Base-by-base conservation (phyloP, 352 stramenopile species). In the Globisporangium parvum region DNA sequence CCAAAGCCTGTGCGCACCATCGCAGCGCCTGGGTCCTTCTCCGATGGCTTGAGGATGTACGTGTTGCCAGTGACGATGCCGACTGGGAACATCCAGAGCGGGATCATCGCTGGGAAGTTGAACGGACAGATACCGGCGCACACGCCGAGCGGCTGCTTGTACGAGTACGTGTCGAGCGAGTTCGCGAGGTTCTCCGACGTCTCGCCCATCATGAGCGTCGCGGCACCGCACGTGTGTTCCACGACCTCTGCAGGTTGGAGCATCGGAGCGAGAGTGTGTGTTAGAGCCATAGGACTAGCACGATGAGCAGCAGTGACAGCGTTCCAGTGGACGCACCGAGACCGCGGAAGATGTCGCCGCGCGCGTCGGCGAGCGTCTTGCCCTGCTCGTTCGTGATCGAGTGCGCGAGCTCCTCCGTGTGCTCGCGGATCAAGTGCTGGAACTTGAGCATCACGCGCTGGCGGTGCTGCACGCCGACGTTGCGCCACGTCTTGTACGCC, bases 101-200 rank as follows among this genome's bases (percentile, higher is more conserved):
- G 94, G 63, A 99, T 98, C 96, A 99, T 99, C 46, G 92, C 93
- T 11, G 95, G 95, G 77, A 98, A 98, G 67, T 98, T 98, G 69
- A 98, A 98, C 11, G 92, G 93, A 53, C 86, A 96, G 66, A 97
- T 96, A 69, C 91, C 89, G 23, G 88, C 93, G 55, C 87, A 96
- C 6, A 98, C 91, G 37, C 96, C 96, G 8, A 99, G 75, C 23
- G 96, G 95, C 72, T 98, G 84, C 63, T 97, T 91, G 75, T 98
- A 98, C 52, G 85, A 98, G 72, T 98, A 96, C 50, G 88, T 98
- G 75, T 99, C 96, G 12, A 99, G 67, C 53, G 88, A 96, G 48
- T 65, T 80, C 26, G 91, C 79, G 35, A 99, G 63, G 62, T 97
- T 97, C 58, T 91, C 85, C 14, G 94, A 62, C n/a, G 93, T 97